phyloP scores from a whole-genome alignment of 1,139 yeast genomes.

The Protomyces lactucae-debilis region DNA sequence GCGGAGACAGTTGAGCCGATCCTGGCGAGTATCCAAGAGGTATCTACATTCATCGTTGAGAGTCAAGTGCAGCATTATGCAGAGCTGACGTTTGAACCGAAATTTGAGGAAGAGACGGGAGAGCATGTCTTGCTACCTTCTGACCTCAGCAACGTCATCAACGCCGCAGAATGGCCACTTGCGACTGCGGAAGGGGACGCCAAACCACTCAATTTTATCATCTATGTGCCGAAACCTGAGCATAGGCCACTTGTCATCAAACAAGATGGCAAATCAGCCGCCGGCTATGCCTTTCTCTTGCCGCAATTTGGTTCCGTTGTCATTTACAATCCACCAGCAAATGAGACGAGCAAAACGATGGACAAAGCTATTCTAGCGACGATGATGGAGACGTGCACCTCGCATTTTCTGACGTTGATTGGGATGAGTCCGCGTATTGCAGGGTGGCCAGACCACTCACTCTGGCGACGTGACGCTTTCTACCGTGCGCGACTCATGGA shows the following conservation, averaged over 20 bases:
- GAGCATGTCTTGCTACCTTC: slow-evolving; percentile 36
- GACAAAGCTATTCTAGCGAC: slow-evolving; percentile 52
- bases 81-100: slow-evolving; percentile 40
- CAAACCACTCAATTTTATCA: slow-evolving; percentile 49
- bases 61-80: slow-evolving; percentile 74
- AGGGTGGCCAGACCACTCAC: slow-evolving; percentile 42
- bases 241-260: slow-evolving; percentile 46
- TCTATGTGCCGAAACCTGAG: slow-evolving; percentile 56
- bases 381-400: slow-evolving; percentile 61
- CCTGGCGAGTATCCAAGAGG: slow-evolving; percentile 45
- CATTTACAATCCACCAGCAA: slow-evolving; percentile 36
- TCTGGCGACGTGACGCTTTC: slow-evolving; percentile 47
- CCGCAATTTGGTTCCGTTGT: slow-evolving; percentile 84
- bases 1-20: slow-evolving; percentile 47
- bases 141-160: slow-evolving; percentile 65
- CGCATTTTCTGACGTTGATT: slow-evolving; percentile 66
- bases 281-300: slow-evolving; percentile 64
- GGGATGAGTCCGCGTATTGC: slow-evolving; percentile 52
- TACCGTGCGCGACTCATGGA: slow-evolving; percentile 54
- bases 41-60: slow-evolving; percentile 69
- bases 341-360: slow-evolving; percentile 37
- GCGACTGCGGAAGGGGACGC: slow-evolving; percentile 18
- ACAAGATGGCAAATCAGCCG: slow-evolving; percentile 40
- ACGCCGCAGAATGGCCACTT: slow-evolving; percentile 76
- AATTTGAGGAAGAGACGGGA: slow-evolving; percentile 31